Evolutionary conservation across 2,329 filamentous ascomycete genomes (phyloP), one percentile per base, ranked within the genome.

Genomic region (Ophiostoma piceae): DNA sequence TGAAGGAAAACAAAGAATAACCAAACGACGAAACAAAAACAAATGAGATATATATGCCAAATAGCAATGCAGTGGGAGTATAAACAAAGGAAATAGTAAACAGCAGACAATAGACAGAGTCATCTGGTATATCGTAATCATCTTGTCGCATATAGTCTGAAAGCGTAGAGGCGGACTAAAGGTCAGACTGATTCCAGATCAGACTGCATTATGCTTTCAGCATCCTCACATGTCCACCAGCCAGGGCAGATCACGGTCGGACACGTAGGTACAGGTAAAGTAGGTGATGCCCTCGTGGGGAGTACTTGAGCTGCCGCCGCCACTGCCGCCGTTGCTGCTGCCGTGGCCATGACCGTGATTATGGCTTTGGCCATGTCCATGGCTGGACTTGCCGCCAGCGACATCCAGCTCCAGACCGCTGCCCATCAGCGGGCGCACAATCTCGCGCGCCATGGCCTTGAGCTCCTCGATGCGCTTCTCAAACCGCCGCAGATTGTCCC

Each of bases 381-480:
- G 60, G 19, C 62, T 39, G 32, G 32, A 37, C 9, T 65, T 65
- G 62, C 62, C 35, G 62, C 62, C 62, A n/a, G 85, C 83, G 69
- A 92, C 78, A 77, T 96, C 92, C 66, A 96, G 84, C 79, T 97
- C 92, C 14, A 97, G 84, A 68, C 89, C 91, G 76, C 92, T 95
- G 68, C 90, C 86, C 89, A 96, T 96, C 14, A 97, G 82, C 3
- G 94, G 94, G 71, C 89, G 88, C 8, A 97, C 94, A 19, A 90
- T 84, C 75, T 96, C 92, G 68, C 91, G 84, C 7, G 94, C 94
- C 76, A 94, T 85, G 70, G 86, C 85, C 81, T 97, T 97, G 69
- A 97, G 83, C 81, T 97, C 94, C 71, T 97, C 92, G 74, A 97
- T 85, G 70, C 92, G 86, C 76, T 91, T 88, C 81, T 97, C 94